A percentile compares a stretch with the other conserved stretches of the same genome.
Conservation (phyloP, 2,329 filamentous ascomycete genomes). For the Aspergillus sp. region DNA sequence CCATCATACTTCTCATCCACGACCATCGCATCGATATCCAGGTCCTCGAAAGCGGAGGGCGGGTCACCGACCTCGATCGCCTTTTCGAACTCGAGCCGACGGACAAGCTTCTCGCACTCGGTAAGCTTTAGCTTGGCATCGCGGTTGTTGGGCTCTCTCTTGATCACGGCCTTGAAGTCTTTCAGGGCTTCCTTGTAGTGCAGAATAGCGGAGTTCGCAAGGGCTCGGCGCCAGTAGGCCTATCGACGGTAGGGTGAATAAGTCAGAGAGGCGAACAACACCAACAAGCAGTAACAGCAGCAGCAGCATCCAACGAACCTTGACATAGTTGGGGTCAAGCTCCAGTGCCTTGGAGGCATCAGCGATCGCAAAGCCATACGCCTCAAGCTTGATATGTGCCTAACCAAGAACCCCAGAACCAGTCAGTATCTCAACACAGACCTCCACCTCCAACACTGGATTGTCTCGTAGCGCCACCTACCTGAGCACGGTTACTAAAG, state of each 20-base stretch:
- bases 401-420: constrained; percentile 39
- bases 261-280: constrained; percentile 4
- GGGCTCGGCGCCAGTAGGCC: constrained; percentile 92
- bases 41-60: constrained; percentile 84
- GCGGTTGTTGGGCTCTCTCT: constrained; percentile 82
- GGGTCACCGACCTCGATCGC: constrained; percentile 93
- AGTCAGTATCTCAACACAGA: constrained; percentile 15
- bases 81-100: constrained; percentile 86
- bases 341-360: constrained; percentile 92
- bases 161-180: constrained; percentile 89
- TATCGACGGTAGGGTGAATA: constrained; percentile 37
- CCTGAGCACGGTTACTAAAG: constrained; percentile 93
- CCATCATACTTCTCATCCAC: constrained; percentile 88
- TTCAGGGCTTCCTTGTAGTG: constrained; percentile 83
- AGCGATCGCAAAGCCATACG: constrained; percentile 87
- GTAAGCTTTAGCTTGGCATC: constrained; percentile 87
- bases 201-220: constrained; percentile 88
- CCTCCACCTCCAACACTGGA: not conserved
- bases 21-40: constrained; percentile 82
- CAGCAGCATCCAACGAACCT: constrained; percentile 57
- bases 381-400: constrained; percentile 93
- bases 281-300: too few relatives aligned
- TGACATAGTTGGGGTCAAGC: constrained; percentile 82
- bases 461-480: constrained; percentile 49
- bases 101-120: constrained; percentile 93